Evolutionary conservation across 306 rosid genomes (phyloP), one percentile per base, ranked within the genome.

Genomic region (Lithocarpus polystachyus): DNA sequence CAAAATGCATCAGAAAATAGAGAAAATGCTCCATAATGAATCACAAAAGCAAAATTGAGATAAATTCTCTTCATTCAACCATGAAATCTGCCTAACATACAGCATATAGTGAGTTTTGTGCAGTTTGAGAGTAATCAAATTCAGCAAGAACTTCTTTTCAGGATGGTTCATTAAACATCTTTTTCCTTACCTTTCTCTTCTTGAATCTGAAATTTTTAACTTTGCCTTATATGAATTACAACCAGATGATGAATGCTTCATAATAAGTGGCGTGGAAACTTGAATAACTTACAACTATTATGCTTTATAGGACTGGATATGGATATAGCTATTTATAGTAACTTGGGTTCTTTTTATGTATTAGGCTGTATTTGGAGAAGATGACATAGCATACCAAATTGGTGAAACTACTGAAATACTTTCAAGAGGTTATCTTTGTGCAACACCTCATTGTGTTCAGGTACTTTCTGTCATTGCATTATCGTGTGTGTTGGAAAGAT

Each of bases 381-480:
- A 92, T 72, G 96, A 89, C 83, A 92, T 92, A 87, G 99, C 98
- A 70, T 95, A 89, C 84, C 98, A 91, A 87, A 92, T 95, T 81
- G 99, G 99, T 43, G 99, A 95, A 87, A 95, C 97, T 71, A 89
- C 98, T 57, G 92, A 95, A 90, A 84, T 95, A 72, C 92, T 95
- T 68, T 95, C 98, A 76, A 88, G 95, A 73, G 93, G 98, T 56
- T 86, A 85, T 89, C 97, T 95, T 62, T 92, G 97, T 81, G 99
- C 99, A 71, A 95, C 99, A 71, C 99, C 98, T 73, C 99, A 95
- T 78, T 95, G 99, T 82, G 96, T 95, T 77, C 90, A 65, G 95
- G 99, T 95, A 90, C 71, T 71, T 78, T 20, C 24, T 75, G 52
- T 64, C 45, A 56, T 48, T 53, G 67, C 56, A 64, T 56, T 35